phyloP scores from a whole-genome alignment of 805 yeast genomes.

The Yarrowia sp. region DNA sequence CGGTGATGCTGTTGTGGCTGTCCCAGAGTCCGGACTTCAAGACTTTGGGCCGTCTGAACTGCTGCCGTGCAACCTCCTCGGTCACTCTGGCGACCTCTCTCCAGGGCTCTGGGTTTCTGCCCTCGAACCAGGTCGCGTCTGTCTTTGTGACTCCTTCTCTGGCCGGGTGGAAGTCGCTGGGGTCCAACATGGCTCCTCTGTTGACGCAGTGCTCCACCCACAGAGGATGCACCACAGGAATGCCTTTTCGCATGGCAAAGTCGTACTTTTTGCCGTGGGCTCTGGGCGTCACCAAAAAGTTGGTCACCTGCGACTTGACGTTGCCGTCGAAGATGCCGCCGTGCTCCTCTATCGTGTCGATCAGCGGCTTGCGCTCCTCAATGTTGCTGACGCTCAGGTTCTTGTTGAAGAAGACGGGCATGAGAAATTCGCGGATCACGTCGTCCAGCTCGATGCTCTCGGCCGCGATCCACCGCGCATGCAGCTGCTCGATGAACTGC shows the following conservation, averaged over 20 bases:
- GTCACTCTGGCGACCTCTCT: background rate
- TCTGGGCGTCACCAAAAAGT: slow-evolving; percentile 38
- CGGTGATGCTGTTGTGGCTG: background rate
- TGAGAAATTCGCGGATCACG: background rate
- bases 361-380: slow-evolving; percentile 31
- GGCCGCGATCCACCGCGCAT: slow-evolving; percentile 55
- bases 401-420: slow-evolving; percentile 12
- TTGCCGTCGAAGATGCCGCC: slow-evolving; percentile 40
- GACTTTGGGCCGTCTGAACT: background rate
- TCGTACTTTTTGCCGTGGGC: slow-evolving; percentile 39
- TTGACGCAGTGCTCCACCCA: slow-evolving; percentile 47
- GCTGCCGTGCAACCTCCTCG: slow-evolving; percentile 3
- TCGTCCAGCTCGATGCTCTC: slow-evolving; percentile 39
- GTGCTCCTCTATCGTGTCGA: slow-evolving; percentile 34
- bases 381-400: slow-evolving; percentile 21
- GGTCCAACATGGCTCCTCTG: slow-evolving; percentile 45
- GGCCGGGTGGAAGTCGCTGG: slow-evolving; percentile 39
- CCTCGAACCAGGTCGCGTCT: background rate
- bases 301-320: slow-evolving; percentile 25
- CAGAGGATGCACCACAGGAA: slow-evolving; percentile 45
- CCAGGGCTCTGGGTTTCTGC: background rate
- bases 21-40: slow-evolving; percentile 6
- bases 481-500: slow-evolving; percentile 45
- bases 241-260: slow-evolving; percentile 43
- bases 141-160: background rate